A percentile compares a stretch with the other conserved stretches of the same genome.
phyloP scores from a whole-genome alignment of 345 rosid species.

The Angophora floribunda region DNA sequence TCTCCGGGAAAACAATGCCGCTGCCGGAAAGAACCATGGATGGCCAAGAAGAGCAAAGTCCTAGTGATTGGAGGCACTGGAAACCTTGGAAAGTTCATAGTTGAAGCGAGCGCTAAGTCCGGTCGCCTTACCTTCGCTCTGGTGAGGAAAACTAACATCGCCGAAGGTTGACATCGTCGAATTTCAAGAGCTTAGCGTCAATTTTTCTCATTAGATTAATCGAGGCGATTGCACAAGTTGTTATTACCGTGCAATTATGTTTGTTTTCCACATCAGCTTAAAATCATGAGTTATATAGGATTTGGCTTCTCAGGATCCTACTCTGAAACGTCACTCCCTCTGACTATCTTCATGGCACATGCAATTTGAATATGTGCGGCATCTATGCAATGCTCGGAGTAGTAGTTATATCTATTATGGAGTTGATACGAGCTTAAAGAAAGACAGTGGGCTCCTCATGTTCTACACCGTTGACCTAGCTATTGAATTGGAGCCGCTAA shows the following conservation, averaged over 20 bases:
- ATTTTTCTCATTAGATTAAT: neutral
- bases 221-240: neutral
- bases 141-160: neutral
- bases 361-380: neutral
- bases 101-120: neutral
- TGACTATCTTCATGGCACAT: neutral
- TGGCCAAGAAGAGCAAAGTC: neutral
- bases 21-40: neutral
- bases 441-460: no score
- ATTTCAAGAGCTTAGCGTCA: neutral
- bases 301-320: neutral
- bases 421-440: neutral
- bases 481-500: no score
- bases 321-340: neutral
- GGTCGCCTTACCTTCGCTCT: neutral
- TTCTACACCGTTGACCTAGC: no score
- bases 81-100: slow-evolving; percentile 1
- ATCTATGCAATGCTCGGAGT: neutral
- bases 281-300: neutral
- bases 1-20: neutral
- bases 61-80: slow-evolving; percentile 1
- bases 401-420: neutral
- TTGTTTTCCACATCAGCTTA: neutral
- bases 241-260: neutral
- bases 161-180: neutral